These are phyloP conservation scores for Aegle marmelos DNA, from an alignment of 345 rosid species.

Conservation along the genomic window DNA sequence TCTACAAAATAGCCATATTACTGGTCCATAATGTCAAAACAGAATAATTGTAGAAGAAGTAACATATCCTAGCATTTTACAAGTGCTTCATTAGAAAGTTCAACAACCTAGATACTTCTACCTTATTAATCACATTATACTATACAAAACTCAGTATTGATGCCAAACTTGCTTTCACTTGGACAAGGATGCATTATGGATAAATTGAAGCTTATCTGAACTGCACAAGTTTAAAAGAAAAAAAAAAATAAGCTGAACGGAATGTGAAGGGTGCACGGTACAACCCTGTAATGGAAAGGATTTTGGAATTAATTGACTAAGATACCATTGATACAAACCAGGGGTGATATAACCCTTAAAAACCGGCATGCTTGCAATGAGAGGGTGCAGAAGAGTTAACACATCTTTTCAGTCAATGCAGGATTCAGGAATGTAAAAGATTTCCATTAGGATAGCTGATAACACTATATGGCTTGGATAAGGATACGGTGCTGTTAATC, in stretches of 20 bases:
- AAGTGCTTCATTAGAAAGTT: neutral
- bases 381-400: neutral
- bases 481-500: neutral
- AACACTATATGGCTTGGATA: neutral
- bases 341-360: neutral
- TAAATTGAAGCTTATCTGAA: neutral
- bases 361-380: neutral
- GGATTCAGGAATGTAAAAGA: neutral
- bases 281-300: no score
- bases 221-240: neutral
- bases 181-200: neutral
- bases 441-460: neutral
- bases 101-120: neutral
- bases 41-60: neutral
- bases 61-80: neutral
- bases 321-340: neutral
- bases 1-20: neutral
- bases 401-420: neutral
- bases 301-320: no score
- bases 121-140: neutral
- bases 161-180: neutral
- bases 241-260: neutral
- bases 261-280: neutral
- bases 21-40: neutral
- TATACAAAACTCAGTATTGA: neutral